Evolutionary conservation across 2,329 filamentous ascomycete genomes (phyloP), one percentile per base, ranked within the genome.

Genomic region (Knufia fluminis): DNA sequence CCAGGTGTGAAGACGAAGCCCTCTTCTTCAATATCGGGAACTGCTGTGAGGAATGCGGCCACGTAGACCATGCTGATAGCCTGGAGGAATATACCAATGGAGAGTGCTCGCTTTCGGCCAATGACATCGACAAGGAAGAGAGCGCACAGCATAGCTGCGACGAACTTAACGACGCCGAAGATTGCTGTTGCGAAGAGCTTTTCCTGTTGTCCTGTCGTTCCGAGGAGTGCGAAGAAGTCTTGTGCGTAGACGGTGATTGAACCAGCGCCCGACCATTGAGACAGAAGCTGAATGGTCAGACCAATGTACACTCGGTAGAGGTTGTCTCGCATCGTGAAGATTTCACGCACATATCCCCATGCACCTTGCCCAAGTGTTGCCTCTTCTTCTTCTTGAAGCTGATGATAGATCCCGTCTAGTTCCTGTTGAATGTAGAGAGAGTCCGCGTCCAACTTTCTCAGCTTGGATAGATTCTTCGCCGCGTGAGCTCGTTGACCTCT

Each of bases 91-190:
- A 76, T 74, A 7, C 74, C 74, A n/a, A 67, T 65, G 36, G 67
- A 64, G 4, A 77, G 65, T 1, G 73, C 66, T 12, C 72, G 65
- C 66, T 88, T 89, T 51, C 86, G 81, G 3, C 86, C 86, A 55
- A 90, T 81, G 48, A 84, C 80, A 58, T 90, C 86, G 55, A 90
- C 84, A 7, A 90, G 75, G 74, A 90, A 87, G 46, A 89, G 73
- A 0, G 85, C 85, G 62, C 85, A 90, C 33, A 78, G 56, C 26
- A 89, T 62, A 12, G 83, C 78, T 0, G 82, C 75, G 4, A 78
- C 62, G 48, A 90, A 77, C 61, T 90, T 90, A 58, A 88, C 73
- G 46, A 88, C 76, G 38, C 85, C 85, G 48, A 90, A 88, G 45
- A 91, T 78, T 2, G 79, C 84, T 0, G 83, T 89, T 12, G 85